Evolutionary conservation across 495 filamentous ascomycete genomes (phyloP).

Genomic region (Hamigera avellanea): DNA sequence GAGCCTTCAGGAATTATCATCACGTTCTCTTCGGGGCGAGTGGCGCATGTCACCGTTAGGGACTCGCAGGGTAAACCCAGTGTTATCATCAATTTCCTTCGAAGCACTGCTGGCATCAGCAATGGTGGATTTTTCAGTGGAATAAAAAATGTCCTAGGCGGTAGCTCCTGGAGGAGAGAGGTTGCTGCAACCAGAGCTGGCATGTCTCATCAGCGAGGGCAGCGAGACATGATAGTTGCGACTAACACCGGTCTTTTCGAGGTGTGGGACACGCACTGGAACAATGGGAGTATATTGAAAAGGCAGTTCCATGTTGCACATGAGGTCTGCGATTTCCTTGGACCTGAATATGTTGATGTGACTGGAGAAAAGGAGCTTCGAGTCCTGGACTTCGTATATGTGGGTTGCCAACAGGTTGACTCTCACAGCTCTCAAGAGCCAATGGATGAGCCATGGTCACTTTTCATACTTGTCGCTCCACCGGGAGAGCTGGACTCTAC

Average conservation of each 20-base stretch:
- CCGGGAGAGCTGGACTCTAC: conserved; percentile 9
- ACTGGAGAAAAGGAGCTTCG: conserved; percentile 21
- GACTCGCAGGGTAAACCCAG: conserved; percentile 76
- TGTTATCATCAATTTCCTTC: conserved; percentile 64
- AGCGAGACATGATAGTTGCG: conserved; percentile 70
- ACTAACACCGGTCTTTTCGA: conserved; percentile 65
- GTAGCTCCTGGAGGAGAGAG: conserved; percentile 55
- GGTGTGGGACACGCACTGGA: conserved; percentile 78
- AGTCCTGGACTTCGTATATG: conserved; percentile 26
- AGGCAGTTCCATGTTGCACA: conserved; percentile 37
- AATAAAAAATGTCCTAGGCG: conserved; percentile 57
- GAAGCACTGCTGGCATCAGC: conserved; percentile 35
- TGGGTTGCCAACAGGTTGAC: conserved; percentile 9
- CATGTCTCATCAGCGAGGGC: conserved; percentile 57
- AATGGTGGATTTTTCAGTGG: conserved; percentile 61
- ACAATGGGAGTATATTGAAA: conserved; percentile 51
- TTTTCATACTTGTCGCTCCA: conserved; percentile 21
- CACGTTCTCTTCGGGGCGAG: conserved; percentile 68
- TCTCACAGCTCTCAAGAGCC: conserved; percentile 4
- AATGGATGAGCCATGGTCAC: conserved; percentile 17
- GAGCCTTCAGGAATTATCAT: conserved; percentile 81
- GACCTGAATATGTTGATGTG: conserved; percentile 8
- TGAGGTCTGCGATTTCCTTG: conserved; percentile 19
- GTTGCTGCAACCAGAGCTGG: conserved; percentile 66
- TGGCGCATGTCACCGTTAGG: conserved; percentile 73